These are phyloP conservation scores for Posidonia oceanica DNA, from an alignment of 116 monocot genomes.

Conservation along the genomic window DNA sequence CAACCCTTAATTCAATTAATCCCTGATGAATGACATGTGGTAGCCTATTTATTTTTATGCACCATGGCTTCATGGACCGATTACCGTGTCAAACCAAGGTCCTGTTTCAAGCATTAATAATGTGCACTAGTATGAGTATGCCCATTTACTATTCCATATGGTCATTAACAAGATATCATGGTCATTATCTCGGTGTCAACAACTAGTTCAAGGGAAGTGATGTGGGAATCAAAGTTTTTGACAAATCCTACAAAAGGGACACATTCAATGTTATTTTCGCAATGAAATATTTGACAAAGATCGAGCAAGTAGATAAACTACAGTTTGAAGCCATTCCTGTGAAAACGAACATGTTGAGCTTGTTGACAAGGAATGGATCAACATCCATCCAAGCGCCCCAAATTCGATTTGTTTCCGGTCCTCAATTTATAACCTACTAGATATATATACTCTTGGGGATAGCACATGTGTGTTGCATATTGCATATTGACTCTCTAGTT, in stretches of 20 bases:
- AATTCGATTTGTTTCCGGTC: slow-evolving; percentile 1
- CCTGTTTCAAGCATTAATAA: too few relatives aligned
- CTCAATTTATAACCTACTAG: slow-evolving; percentile 1
- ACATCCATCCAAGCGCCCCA: neutral
- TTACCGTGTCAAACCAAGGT: too few relatives aligned
- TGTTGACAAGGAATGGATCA: slow-evolving; percentile 1
- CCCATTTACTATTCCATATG: too few relatives aligned
- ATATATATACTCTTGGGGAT: neutral
- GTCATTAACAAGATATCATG: too few relatives aligned
- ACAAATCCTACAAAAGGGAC: neutral
- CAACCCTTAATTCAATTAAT: too few relatives aligned
- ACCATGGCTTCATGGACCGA: too few relatives aligned
- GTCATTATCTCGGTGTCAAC: too few relatives aligned
- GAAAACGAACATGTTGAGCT: neutral
- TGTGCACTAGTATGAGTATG: too few relatives aligned
- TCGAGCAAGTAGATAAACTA: neutral
- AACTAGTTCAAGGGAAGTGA: slow-evolving; percentile 1
- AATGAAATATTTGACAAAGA: slow-evolving; percentile 1
- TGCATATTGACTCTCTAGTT: slow-evolving; percentile 7
- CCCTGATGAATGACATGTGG: too few relatives aligned
- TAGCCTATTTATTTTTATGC: too few relatives aligned
- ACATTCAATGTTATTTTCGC: neutral
- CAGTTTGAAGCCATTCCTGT: neutral
- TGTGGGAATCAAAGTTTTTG: neutral
- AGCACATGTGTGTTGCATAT: slow-evolving; percentile 1